These are phyloP conservation scores for Blakeslea trispora DNA, from an alignment of 371 early-diverging fungal genomes.

Conservation along the genomic window DNA sequence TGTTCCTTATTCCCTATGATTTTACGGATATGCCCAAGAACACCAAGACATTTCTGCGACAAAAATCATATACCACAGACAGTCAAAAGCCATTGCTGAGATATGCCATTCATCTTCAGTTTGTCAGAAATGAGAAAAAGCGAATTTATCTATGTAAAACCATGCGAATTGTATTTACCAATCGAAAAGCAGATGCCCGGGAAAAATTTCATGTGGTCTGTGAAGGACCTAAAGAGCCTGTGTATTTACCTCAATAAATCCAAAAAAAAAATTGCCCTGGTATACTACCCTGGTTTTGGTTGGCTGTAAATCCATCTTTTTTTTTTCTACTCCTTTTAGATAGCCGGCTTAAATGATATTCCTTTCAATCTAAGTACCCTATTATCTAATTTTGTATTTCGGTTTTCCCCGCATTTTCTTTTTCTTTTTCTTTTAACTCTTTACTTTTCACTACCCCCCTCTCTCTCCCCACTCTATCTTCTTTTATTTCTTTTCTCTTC, in stretches of 20 bases:
- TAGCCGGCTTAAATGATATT: too few relatives aligned
- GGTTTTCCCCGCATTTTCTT: background rate
- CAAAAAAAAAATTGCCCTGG: background rate
- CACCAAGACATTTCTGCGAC: conserved; percentile 80
- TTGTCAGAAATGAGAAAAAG: conserved; percentile 59
- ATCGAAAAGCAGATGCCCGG: conserved; percentile 57
- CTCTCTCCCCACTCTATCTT: background rate
- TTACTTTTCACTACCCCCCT: too few relatives aligned
- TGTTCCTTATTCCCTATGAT: conserved; percentile 83
- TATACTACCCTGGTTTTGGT: background rate
- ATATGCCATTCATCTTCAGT: conserved; percentile 79
- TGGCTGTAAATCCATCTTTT: background rate
- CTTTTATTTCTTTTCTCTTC: background rate
- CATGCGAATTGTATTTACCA: conserved; percentile 79
- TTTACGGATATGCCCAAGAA: conserved; percentile 74
- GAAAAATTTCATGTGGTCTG: conserved; percentile 64
- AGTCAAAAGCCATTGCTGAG: conserved; percentile 37
- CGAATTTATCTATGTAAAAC: conserved; percentile 66
- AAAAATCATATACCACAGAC: conserved; percentile 62
- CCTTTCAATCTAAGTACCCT: too few relatives aligned
- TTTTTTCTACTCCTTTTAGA: too few relatives aligned
- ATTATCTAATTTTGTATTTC: too few relatives aligned
- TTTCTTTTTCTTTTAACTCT: background rate
- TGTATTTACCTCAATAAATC: conserved; percentile 32
- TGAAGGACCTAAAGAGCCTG: conserved; percentile 61